Conservation (phyloP, 2,329 filamentous ascomycete genomes). For the Phyllosticta paracitricarpa region DNA sequence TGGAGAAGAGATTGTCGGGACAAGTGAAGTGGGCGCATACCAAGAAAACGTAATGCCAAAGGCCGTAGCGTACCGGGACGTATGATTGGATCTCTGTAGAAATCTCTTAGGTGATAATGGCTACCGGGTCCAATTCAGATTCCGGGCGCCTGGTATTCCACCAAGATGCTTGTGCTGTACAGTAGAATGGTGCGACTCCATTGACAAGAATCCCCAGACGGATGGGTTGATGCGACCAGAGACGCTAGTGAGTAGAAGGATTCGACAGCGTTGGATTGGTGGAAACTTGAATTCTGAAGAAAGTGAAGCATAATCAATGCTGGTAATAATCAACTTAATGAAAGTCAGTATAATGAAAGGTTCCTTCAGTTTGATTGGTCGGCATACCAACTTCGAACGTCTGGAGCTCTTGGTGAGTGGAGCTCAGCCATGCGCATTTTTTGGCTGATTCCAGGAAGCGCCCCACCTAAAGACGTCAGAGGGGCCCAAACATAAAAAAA, state of each 20-base stretch:
- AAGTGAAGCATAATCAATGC: no score
- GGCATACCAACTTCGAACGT: not conserved
- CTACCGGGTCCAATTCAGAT: no score
- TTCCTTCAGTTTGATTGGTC: not conserved
- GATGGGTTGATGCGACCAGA: no score
- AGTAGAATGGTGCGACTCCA: no score
- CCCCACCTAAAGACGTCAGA: not conserved
- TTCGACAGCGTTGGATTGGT: no score
- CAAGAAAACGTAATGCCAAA: not conserved
- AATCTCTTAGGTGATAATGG: not conserved
- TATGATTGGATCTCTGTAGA: not conserved
- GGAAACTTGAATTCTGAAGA: no score
- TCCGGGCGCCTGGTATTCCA: no score
- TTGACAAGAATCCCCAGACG: no score
- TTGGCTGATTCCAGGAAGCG: no score
- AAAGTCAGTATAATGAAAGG: not conserved
- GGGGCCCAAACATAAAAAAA: not conserved
- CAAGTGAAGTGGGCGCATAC: not conserved
- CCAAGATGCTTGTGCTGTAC: no score
- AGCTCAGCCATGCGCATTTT: not conserved
- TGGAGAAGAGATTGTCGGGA: not conserved
- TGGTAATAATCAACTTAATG: not conserved
- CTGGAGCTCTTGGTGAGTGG: not conserved
- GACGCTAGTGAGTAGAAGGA: no score
- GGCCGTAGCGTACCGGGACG: not conserved